phyloP scores from a whole-genome alignment of 441 rosid genomes.

The Dalechampia spathulata region DNA sequence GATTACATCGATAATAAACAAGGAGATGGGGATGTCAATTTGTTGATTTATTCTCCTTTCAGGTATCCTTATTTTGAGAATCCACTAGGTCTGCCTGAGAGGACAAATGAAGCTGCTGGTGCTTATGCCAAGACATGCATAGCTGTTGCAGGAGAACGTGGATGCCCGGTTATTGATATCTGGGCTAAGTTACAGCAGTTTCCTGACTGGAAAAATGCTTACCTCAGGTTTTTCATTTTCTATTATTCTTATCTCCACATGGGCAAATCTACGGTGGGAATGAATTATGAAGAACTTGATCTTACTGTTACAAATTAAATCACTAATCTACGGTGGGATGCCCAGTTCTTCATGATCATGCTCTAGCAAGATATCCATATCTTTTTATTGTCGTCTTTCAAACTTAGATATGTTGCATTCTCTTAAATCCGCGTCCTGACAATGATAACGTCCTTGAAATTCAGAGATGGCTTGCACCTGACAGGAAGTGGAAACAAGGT shows the following conservation, averaged over 20 bases:
- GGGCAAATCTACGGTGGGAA: too few species aligned
- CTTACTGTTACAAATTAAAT: too few species aligned
- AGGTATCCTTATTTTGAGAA: conserved; percentile 65
- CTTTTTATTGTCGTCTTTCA: too few species aligned
- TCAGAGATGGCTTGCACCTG: conserved; percentile 86
- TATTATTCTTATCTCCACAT: neutral
- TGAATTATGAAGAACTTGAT: too few species aligned
- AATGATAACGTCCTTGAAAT: neutral
- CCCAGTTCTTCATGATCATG: too few species aligned
- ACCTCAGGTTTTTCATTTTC: conserved; percentile 39
- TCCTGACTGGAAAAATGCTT: conserved; percentile 50
- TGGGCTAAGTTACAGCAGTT: conserved; percentile 72
- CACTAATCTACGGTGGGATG: too few species aligned
- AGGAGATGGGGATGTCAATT: neutral
- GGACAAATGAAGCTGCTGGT: conserved; percentile 75
- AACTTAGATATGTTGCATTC: too few species aligned
- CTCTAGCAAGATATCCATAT: too few species aligned
- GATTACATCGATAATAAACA: too few species aligned
- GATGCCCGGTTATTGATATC: conserved; percentile 46
- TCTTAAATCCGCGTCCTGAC: too few species aligned
- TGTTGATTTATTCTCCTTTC: conserved; percentile 15
- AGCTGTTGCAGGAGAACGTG: conserved; percentile 42
- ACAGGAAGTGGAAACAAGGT: conserved; percentile 48
- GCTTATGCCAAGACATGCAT: conserved; percentile 57
- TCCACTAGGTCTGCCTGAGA: conserved; percentile 55